phyloP scores from a whole-genome alignment of 2,329 filamentous ascomycete genomes.

The Ilyonectria mors-panacis region DNA sequence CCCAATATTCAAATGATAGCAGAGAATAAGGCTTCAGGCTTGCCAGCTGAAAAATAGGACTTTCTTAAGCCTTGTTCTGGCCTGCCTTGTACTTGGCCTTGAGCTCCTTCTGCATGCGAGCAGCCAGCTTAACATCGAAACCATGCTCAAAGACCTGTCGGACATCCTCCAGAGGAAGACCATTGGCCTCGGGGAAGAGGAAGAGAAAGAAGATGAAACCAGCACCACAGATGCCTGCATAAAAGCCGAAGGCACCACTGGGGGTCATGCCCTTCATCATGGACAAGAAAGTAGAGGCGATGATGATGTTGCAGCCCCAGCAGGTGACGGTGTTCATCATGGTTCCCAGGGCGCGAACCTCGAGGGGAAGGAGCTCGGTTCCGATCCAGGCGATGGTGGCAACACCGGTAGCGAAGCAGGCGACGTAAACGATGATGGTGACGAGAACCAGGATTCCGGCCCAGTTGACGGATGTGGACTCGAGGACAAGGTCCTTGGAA shows the following conservation, averaged over 20 bases:
- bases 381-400: constrained; percentile 63
- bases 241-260: constrained; percentile 65
- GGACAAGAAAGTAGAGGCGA: constrained; percentile 62
- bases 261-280: constrained; percentile 63
- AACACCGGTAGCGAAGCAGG: constrained; percentile 54
- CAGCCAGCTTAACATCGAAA: constrained; percentile 59
- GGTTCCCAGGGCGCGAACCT: constrained; percentile 61
- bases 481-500: constrained; percentile 56
- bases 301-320: constrained; percentile 63
- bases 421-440: constrained; percentile 62
- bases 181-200: constrained; percentile 66
- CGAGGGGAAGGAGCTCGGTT: constrained; percentile 60
- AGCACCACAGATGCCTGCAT: constrained; percentile 61
- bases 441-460: constrained; percentile 49
- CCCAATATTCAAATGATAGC: too few relatives aligned
- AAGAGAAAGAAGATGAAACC: constrained; percentile 59
- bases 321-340: constrained; percentile 62
- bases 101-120: constrained; percentile 52
- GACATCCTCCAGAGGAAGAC: constrained; percentile 66
- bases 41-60: too few relatives aligned
- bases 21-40: not conserved
- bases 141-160: constrained; percentile 63
- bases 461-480: constrained; percentile 45
- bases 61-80: not conserved
- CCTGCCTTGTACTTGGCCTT: constrained; percentile 21